Evolutionary conservation across 2,329 filamentous ascomycete species (phyloP).

Genomic region (Ciborinia camelliae): DNA sequence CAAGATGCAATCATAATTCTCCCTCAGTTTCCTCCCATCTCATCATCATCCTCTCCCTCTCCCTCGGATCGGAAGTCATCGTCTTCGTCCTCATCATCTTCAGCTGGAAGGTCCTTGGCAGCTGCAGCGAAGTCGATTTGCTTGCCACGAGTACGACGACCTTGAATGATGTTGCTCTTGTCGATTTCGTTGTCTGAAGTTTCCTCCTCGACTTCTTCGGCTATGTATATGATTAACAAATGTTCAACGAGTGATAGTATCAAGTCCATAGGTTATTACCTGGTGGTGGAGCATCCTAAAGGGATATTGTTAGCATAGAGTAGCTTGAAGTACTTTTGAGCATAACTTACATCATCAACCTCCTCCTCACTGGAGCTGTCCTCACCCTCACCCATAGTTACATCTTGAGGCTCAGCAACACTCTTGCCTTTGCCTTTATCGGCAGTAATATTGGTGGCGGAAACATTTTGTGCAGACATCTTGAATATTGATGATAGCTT

Average conservation of each 20-base stretch:
- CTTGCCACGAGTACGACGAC: constrained; percentile 84
- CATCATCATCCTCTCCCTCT: constrained; percentile 57
- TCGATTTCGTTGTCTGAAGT: constrained; percentile 91
- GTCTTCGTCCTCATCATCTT: constrained; percentile 77
- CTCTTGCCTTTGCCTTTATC: constrained; percentile 90
- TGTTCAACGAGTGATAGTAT: not conserved
- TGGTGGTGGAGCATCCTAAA: constrained; percentile 27
- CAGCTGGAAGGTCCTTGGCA: constrained; percentile 69
- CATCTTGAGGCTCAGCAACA: constrained; percentile 47
- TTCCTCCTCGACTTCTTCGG: constrained; percentile 69
- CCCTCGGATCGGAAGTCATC: constrained; percentile 61
- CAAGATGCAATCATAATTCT: constrained; percentile 10
- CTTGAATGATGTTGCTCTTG: constrained; percentile 76
- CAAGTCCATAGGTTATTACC: constrained; percentile 29
- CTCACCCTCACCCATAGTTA: constrained; percentile 61
- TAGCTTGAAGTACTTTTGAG: not conserved
- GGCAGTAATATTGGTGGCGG: constrained; percentile 41
- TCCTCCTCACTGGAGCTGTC: constrained; percentile 67
- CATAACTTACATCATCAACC: constrained; percentile 53
- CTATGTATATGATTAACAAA: constrained; percentile 25
- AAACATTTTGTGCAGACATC: constrained; percentile 42
- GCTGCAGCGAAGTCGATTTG: constrained; percentile 92
- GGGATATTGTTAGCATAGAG: constrained; percentile 19
- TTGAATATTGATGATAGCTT: constrained; percentile 42
- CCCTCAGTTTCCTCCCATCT: constrained; percentile 58